Percentiles rank a stretch among this genome's conserved stretches.
phyloP scores from a whole-genome alignment of 2,329 filamentous ascomycete species.

The Pseudocercospora eumusae region DNA sequence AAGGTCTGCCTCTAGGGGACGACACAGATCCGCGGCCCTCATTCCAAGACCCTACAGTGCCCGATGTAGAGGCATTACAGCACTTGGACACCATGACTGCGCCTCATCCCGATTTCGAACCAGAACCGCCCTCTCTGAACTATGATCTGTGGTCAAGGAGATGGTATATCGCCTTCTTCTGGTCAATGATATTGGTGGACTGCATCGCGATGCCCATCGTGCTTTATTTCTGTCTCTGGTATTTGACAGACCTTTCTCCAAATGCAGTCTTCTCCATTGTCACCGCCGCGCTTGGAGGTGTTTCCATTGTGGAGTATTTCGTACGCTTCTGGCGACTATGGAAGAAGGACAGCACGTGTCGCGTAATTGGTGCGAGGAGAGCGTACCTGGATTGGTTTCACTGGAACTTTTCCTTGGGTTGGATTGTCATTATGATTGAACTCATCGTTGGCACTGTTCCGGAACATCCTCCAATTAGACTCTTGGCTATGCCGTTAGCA shows the following conservation, averaged over 20 bases:
- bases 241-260: constrained; percentile 53
- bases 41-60: constrained; percentile 16
- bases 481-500: constrained; percentile 56
- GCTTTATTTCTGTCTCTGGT: constrained; percentile 64
- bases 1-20: neutral
- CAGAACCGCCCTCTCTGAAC: constrained; percentile 55
- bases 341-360: constrained; percentile 55
- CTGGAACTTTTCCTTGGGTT: constrained; percentile 58
- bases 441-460: constrained; percentile 55
- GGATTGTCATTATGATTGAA: constrained; percentile 60
- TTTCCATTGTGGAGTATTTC: constrained; percentile 58
- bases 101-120: constrained; percentile 33
- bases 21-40: constrained; percentile 14
- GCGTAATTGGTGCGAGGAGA: constrained; percentile 52
- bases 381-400: constrained; percentile 58
- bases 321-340: constrained; percentile 53
- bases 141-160: constrained; percentile 59
- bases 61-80: constrained; percentile 21
- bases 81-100: constrained; percentile 15
- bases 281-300: constrained; percentile 55
- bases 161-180: constrained; percentile 60
- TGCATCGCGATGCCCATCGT: constrained; percentile 60
- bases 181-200: constrained; percentile 61
- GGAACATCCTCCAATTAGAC: constrained; percentile 52
- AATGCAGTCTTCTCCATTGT: constrained; percentile 58